A percentile compares a stretch with the other conserved stretches of the same genome.
These are phyloP conservation scores for Psilocybe cyanescens DNA, from an alignment of 768 basidiomycete species.

Conservation along the genomic window DNA sequence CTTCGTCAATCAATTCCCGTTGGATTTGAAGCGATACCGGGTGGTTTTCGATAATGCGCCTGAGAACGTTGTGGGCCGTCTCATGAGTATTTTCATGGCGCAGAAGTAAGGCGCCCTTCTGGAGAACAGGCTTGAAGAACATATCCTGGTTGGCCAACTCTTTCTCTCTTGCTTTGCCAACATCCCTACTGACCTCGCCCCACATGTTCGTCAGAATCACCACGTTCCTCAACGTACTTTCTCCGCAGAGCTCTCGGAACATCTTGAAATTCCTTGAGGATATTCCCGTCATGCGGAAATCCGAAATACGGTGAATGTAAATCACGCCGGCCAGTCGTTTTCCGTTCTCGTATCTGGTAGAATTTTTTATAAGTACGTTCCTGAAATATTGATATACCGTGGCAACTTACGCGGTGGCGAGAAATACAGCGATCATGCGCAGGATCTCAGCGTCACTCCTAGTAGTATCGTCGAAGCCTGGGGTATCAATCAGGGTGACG, in stretches of 20 bases:
- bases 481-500: constrained; percentile 58
- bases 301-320: constrained; percentile 57
- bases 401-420: constrained; percentile 32
- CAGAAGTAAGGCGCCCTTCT: constrained; percentile 46
- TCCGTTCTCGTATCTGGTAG: constrained; percentile 30
- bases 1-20: constrained; percentile 48
- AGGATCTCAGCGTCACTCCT: constrained; percentile 50
- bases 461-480: constrained; percentile 59
- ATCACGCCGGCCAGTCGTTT: constrained; percentile 51
- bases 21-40: constrained; percentile 45
- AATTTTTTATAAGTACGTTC: too few species aligned
- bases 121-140: constrained; percentile 56
- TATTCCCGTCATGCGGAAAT: constrained; percentile 50
- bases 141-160: constrained; percentile 42
- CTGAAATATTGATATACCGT: not conserved
- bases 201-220: constrained; percentile 59
- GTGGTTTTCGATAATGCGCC: constrained; percentile 37
- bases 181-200: constrained; percentile 40
- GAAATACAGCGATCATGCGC: constrained; percentile 46
- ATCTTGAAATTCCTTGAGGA: constrained; percentile 51
- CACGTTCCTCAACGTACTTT: constrained; percentile 50
- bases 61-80: not conserved
- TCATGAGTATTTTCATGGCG: not conserved
- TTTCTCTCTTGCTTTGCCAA: constrained; percentile 43
- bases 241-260: constrained; percentile 56